Base-by-base conservation (phyloP, 306 rosid species). In the Quercus agrifolia region DNA sequence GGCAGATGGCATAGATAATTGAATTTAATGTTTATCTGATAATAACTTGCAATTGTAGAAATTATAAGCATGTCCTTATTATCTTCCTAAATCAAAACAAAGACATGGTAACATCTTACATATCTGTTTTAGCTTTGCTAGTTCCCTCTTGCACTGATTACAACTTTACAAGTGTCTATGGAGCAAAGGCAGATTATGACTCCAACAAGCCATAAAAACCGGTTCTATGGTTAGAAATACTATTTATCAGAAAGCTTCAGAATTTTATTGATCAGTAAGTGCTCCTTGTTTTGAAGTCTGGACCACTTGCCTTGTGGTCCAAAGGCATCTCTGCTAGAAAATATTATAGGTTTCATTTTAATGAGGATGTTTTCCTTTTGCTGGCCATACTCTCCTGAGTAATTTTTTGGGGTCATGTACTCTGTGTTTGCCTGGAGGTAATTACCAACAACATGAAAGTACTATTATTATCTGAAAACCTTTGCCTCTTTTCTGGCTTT, bases 301-400 rank as follows among this genome's bases (percentile, higher is more conserved):
- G 71, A 67, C 71, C 25, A 67, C 13, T 67, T 9, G 71, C 49
- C 71, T 8, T 67, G 51, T 67, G 71, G 71, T 67, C 51, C 51
- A 31, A 23, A 3, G 23, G 15, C 38, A 31, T 66, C 71, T 67
- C 5, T 67, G 51, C 71, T 19, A 62, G 69, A 27, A 25, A 62
- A 25, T 58, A 58, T 49, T 58, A 58, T 27, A 58, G 13, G 5
- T 58, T 23, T 20, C 31, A 11, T 21, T 62, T 27, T 61, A 23
- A 30, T 64, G 70, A 30, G 13, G 70, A 64, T 64, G 9, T 49
- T 12, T 49, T 10, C 54, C 54, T 49, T 2, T 10, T 49, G 54
- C 54, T 49, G 54, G 54, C 54, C 54, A 12, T 49, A 49, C 17
- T 49, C 54, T 49, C 54, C 54, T 49, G 54, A 49, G 54, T 49